Evolutionary conservation across 768 basidiomycete genomes (phyloP).

Genomic region (Hortiboletus flavorubellus): DNA sequence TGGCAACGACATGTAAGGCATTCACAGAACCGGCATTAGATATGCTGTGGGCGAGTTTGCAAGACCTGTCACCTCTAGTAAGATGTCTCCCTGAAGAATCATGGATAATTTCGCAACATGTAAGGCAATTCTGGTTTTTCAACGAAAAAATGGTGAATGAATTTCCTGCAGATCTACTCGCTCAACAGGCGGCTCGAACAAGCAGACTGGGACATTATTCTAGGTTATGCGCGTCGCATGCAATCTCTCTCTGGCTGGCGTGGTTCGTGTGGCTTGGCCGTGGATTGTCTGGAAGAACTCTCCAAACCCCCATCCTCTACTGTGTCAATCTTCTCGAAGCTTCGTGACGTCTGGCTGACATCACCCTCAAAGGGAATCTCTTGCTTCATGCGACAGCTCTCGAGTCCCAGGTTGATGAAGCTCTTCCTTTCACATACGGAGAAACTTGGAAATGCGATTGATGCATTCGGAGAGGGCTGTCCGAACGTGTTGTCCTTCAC

Average conservation of each 20-base stretch:
- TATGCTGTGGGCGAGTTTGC: conserved; percentile 10
- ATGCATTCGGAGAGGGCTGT: background rate
- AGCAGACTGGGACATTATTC: too few relatives aligned
- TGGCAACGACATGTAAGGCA: conserved; percentile 11
- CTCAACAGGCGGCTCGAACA: background rate
- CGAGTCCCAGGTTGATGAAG: background rate
- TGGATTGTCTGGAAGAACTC: background rate
- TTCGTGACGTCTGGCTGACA: background rate
- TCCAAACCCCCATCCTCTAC: background rate
- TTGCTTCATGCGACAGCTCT: conserved; percentile 9
- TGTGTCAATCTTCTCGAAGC: conserved; percentile 7
- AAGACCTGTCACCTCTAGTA: conserved; percentile 9
- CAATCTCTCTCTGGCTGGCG: background rate
- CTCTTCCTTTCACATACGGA: background rate
- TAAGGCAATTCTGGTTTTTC: background rate
- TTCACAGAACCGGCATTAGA: conserved; percentile 15
- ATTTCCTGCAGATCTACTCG: background rate
- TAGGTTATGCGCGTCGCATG: too few relatives aligned
- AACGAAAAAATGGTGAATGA: background rate
- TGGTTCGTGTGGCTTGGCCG: background rate
- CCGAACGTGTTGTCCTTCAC: background rate
- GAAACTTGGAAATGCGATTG: background rate
- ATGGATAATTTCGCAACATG: background rate
- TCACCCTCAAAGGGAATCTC: background rate
- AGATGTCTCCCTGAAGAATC: conserved; percentile 4